Base-by-base conservation (phyloP, 2,329 filamentous ascomycete genomes). In the Colletotrichum sp. region DNA sequence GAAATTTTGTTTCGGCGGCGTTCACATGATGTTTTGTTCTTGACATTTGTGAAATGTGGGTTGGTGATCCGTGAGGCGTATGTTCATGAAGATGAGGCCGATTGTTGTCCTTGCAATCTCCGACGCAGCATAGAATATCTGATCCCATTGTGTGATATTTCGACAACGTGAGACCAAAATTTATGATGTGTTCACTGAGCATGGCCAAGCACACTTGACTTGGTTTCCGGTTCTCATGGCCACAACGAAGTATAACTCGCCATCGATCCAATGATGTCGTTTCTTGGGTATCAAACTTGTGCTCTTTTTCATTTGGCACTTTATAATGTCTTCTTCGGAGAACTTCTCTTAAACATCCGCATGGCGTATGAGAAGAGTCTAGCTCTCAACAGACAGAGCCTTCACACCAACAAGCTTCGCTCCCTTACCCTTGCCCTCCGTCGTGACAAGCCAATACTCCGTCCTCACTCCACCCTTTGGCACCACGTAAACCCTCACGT, bases 381-480 rank as follows among this genome's bases (percentile, higher is more conserved):
- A 94, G 80, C 90, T 92, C 88, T 98, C 96, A 77, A 98, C 89
- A 30, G 93, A 92, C 85, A 95, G 86, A 13, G 93, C 94, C 88
- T 95, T 96, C 72, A 94, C 89, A 16, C 96, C 96, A 9, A 98
- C 92, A 75, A 98, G 81, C 85, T 88, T 90, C 21, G 88, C 90
- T 15, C 88, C 90, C 67, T 90, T 86, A 18, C 85, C 87, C 78
- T 91, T 88, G 63, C 85, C 85, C 80, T 93, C 89, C 79, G 94
- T 83, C 26, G 91, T 92, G 63, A 98, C 86, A 74, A 98, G 87
- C 90, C 93, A 98, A 84, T 98, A 98, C 85, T 98, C 94, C 16
- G 89, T 88, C 82, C 93, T 90, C 30, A 92, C 91, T 15, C 87
- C 87, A 60, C 90, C 92, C 79, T 91, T 87, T 74, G 89, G 86